Conservation (phyloP, 331 rosid species). For the Malus hybrid region DNA sequence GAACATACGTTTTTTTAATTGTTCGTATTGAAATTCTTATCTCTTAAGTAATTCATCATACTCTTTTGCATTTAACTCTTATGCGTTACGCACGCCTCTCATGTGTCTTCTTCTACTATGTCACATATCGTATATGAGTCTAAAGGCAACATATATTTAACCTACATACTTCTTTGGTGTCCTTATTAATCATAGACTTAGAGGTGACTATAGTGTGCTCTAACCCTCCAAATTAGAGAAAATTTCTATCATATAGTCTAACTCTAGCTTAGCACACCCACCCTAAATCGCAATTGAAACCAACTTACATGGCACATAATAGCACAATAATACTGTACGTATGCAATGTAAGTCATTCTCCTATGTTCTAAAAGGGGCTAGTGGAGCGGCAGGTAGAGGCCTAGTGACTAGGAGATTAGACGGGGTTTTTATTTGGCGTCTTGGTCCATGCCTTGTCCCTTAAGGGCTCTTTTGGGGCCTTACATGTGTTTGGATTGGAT, state of each 20-base stretch:
- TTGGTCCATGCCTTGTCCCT: not conserved
- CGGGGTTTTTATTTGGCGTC: not conserved
- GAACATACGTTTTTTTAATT: too few relatives aligned
- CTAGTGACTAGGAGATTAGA: not conserved
- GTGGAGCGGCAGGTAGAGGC: not conserved
- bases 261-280: not conserved
- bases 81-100: not conserved
- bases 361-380: not conserved
- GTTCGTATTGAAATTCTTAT: not conserved
- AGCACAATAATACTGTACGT: rapidly evolving
- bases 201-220: not conserved
- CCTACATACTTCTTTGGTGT: not conserved
- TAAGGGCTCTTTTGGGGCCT: not conserved
- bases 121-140: not conserved
- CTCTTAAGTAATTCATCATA: not conserved
- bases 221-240: not conserved
- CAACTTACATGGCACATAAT: not conserved
- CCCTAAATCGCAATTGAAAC: not conserved
- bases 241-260: not conserved
- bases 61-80: not conserved
- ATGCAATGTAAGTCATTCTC: not conserved
- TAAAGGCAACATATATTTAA: not conserved
- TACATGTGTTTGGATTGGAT: not conserved
- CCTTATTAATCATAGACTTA: not conserved
- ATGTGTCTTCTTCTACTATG: not conserved